Percentiles rank a stretch among this genome's conserved stretches.
These are phyloP conservation scores for Cercophora sp. DNA, from an alignment of 495 filamentous ascomycete genomes.

Conservation along the genomic window DNA sequence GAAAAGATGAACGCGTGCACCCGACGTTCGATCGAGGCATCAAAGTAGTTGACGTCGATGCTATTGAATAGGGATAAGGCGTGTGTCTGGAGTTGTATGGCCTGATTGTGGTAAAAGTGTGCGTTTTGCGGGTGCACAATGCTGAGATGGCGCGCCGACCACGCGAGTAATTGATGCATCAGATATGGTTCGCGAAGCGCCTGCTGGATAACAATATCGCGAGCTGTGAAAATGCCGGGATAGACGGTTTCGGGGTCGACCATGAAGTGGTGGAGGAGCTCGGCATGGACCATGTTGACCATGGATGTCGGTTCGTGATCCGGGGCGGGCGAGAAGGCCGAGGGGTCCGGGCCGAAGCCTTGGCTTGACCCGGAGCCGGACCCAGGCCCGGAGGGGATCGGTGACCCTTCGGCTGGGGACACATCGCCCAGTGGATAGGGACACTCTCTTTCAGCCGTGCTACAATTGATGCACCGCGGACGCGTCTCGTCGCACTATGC, in stretches of 20 bases:
- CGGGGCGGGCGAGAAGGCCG: slow-evolving; percentile 9
- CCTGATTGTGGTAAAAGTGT: slow-evolving; percentile 38
- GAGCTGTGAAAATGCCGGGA: slow-evolving; percentile 1
- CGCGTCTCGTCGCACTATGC: slow-evolving; percentile 32
- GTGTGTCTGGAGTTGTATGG: slow-evolving; percentile 47
- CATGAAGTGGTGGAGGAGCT: slow-evolving; percentile 31
- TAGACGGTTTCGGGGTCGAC: slow-evolving; percentile 13
- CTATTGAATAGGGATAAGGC: slow-evolving; percentile 44
- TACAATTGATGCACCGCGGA: slow-evolving; percentile 33
- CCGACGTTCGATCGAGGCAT: slow-evolving; percentile 31
- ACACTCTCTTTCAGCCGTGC: slow-evolving; percentile 28
- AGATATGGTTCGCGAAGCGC: slow-evolving; percentile 32
- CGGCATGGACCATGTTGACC: slow-evolving; percentile 31
- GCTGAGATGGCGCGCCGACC: slow-evolving; percentile 44
- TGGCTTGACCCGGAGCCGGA: slow-evolving; percentile 7
- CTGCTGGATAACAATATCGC: slow-evolving; percentile 12
- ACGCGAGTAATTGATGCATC: slow-evolving; percentile 43
- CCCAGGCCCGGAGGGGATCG: slow-evolving; percentile 7
- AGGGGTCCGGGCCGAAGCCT: slow-evolving; percentile 1
- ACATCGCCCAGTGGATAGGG: slow-evolving; percentile 19
- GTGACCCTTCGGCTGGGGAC: slow-evolving; percentile 10
- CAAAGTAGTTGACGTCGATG: slow-evolving; percentile 20
- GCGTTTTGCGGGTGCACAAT: slow-evolving; percentile 25
- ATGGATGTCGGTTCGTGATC: slow-evolving; percentile 1
- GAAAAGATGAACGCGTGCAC: slow-evolving; percentile 49